Base-by-base conservation (phyloP, 805 yeast genomes). In the Sugiyamaella marilandica region DNA sequence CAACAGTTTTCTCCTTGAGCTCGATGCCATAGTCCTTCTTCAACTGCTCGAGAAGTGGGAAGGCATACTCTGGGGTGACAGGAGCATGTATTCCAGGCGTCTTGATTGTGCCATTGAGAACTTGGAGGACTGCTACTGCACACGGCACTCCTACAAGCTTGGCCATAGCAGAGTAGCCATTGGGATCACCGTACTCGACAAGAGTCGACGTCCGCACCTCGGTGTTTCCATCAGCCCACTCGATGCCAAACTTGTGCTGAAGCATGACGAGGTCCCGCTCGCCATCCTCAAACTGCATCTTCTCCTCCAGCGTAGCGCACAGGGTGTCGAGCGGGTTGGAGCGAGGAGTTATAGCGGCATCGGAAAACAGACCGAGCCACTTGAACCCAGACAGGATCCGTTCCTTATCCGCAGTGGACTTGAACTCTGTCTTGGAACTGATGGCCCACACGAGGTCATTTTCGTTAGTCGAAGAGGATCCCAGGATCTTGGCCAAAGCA, bases 101-200 rank as follows among this genome's bases (percentile, higher is more conserved):
- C 63, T 79, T 78, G 64, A 82, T 78, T 53, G 84, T 81, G 60
- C 97, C 97, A 62, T 86, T 82, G 64, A 94, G 79, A 58, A 94
- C 86, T 72, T 87, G 85, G 74, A 82, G 82, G 55, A 86, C 78
- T 31, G 98, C 99, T 70, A 94, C 95, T 51, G 97, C 97, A 75
- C 96, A 92, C 61, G 99, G 99, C 59, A 90, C 92, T 77, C 99
- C 99, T 52, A 94, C 99, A 59, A 88, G 81, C 70, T 92, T 91
- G 61, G 99, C 99, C 99, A 94, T 94, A 34, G 98, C 91, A 39
- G 96, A 85, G 83, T 92, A 94, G 51, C 94, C 92, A 56, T 91
- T 89, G 51, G 78, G 76, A 57, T 80, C 75, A 76, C 99, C 99
- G 73, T 87, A 88, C 72, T 90, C 96, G 35, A 91, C 92, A 68